Base-by-base conservation (phyloP, 768 basidiomycete species). In the Leccinum subgranulosum region DNA sequence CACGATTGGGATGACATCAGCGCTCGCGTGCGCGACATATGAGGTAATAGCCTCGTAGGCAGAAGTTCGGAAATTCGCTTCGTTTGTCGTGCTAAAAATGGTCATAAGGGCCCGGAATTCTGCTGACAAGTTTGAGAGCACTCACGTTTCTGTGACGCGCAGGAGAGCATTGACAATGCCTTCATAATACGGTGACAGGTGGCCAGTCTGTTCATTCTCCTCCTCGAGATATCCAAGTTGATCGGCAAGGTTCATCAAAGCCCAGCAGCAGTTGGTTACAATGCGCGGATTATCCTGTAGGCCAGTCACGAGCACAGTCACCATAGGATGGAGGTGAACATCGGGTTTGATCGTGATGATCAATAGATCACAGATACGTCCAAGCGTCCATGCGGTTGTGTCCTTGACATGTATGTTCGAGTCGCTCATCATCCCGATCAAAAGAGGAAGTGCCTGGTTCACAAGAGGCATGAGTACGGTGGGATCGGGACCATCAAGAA, bases 331-430 rank as follows among this genome's bases (percentile, higher is more conserved):
- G 9, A 99, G 79, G 70, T 97, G 93, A 2, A 89, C 82, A 62
- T 95, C 92, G 2, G 90, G 87, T 67, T 94, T 90, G 77, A 99
- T 94, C 17, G 87, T 84, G 49, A 81, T 74, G 64, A 95, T 85
- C 63, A 98, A 79, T 56, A 92, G 75, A 67, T 98, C 97, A 68
- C 94, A 96, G 62, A 99, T 96, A 41, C 94, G 81, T 19, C 95
- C 95, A 14, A 99, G 81, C 1, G 97, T 98, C 96, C 96, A 99
- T 3, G 97, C 95, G 27, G 92, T 93, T 1, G 94, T 96, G 71
- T 98, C 97, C 74, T 95, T 92, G 64, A 99, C 96, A 59, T 93
- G 90, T 2, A 83, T 48, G 61, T 94, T 86, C 34, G 79, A 66
- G 69, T 98, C 97, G 49, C 77, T 79, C 92, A 98, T 96, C 94